A percentile compares a stretch with the other conserved stretches of the same genome.
phyloP scores from a whole-genome alignment of 371 early-diverging fungal species.

The Chytridium lagenaria region DNA sequence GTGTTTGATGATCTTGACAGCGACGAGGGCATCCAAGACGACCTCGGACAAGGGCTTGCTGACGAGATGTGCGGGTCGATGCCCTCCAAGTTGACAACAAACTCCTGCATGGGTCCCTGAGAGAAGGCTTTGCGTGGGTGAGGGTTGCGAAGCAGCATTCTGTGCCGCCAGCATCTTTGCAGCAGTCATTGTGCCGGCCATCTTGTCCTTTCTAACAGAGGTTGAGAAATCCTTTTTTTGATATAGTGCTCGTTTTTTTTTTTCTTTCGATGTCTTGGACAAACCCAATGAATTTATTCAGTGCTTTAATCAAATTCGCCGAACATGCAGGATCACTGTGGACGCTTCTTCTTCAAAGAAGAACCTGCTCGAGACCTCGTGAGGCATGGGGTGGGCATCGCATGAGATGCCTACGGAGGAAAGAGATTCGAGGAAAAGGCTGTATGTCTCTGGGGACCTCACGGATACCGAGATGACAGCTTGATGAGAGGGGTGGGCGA shows the following conservation, averaged over 20 bases:
- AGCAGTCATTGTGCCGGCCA: conserved; percentile 12
- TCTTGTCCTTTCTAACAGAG: not conserved
- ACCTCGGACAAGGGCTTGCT: conserved; percentile 43
- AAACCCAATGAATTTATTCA: not conserved
- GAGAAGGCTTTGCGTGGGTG: conserved; percentile 2
- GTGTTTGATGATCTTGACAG: conserved; percentile 96
- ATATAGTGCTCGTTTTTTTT: not conserved
- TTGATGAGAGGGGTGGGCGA: not conserved
- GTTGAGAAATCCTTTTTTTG: not conserved
- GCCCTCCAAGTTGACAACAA: conserved; percentile 51
- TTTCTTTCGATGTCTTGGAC: not conserved
- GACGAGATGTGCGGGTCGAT: conserved; percentile 48
- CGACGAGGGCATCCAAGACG: conserved; percentile 62
- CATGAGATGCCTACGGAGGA: not conserved
- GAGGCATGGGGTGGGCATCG: not conserved
- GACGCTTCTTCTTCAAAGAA: not conserved
- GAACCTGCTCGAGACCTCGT: not conserved
- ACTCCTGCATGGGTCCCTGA: conserved; percentile 67
- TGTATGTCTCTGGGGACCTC: not conserved
- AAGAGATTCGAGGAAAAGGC: not conserved
- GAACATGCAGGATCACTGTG: not conserved
- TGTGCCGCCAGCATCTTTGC: conserved; percentile 19
- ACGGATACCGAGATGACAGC: not conserved
- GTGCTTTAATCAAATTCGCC: too few relatives aligned
- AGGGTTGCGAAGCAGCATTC: not conserved